These are phyloP conservation scores for Emergomyces pasteurianus DNA, from an alignment of 2,329 filamentous ascomycete species.

Conservation along the genomic window DNA sequence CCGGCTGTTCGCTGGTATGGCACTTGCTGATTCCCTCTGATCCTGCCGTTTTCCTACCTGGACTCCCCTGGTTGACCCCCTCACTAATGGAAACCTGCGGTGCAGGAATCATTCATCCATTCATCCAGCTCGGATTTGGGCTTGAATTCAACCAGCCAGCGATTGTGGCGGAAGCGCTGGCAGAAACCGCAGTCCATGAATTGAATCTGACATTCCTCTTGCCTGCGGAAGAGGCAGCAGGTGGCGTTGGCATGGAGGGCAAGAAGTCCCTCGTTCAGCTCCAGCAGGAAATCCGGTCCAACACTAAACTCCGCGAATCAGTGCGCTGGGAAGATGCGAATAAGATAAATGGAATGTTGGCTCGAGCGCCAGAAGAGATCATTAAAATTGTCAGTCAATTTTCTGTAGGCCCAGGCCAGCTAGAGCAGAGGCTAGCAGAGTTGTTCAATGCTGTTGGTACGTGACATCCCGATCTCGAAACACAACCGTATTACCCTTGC, in stretches of 20 bases:
- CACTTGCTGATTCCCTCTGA: neutral
- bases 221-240: conserved; percentile 23
- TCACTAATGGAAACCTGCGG: neutral
- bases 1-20: conserved; percentile 52
- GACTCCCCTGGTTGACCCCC: neutral
- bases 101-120: conserved; percentile 58
- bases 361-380: conserved; percentile 52
- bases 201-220: conserved; percentile 44
- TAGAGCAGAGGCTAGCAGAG: conserved; percentile 47
- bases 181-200: conserved; percentile 61
- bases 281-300: conserved; percentile 45
- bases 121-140: conserved; percentile 78
- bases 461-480: conserved; percentile 9
- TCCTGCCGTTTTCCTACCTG: conserved; percentile 1
- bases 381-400: conserved; percentile 49
- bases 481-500: neutral
- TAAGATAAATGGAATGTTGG: conserved; percentile 59
- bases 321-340: conserved; percentile 44
- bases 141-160: conserved; percentile 73
- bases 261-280: conserved; percentile 44
- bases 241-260: conserved; percentile 18
- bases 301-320: conserved; percentile 46
- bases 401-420: conserved; percentile 42
- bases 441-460: conserved; percentile 56
- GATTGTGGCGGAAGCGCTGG: conserved; percentile 67